Base-by-base conservation (phyloP, 768 basidiomycete species). In the Trametes gibbosa region DNA sequence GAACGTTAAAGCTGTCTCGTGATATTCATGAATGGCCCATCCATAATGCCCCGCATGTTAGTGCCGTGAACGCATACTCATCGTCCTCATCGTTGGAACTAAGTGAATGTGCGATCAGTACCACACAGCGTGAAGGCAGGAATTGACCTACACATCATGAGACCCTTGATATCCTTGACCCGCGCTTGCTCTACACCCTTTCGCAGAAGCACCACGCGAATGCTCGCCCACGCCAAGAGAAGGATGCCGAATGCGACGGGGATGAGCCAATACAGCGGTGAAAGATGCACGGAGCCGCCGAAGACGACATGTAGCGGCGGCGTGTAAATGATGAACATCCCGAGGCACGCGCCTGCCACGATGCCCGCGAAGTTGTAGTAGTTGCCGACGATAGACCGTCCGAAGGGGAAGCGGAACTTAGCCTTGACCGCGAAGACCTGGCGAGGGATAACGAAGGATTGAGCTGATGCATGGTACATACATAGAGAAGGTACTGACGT, bases 251-350 rank as follows among this genome's bases (percentile, higher is more conserved):
- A 87, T 8, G 77, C 84, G 39, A 76, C 71, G 12, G 86, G 83
- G 27, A 88, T 84, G 14, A 87, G 78, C 85, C 86, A 87, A 69
- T 86, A 87, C 35, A 87, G 69, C 19, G 85, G 86, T 25, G 80
- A 81, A 17, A 86, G 74, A 43, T 74, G 78, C 68, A 76, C 68
- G 0, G 84, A 79, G 14, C 85, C 86, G 2, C 84, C 84, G 66
- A 88, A 88, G 13, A 87, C 86, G 63, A 84, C 81, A 62, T 84
- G 85, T 41, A 88, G 71, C 39, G 86, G 86, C 17, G 86, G 86
- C 0, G 83, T 84, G 69, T 88, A 88, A 63, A 87, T 76, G 66
- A 87, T 79, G 68, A 86, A 85, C 73, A 87, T 83, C 46, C 84
- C 84, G 14, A 88, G 74, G 52, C 78, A 79, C 14, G 83, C 85